These are phyloP conservation scores for Gnomoniopsis sp. DNA, from an alignment of 2,329 filamentous ascomycete species.

Conservation along the genomic window DNA sequence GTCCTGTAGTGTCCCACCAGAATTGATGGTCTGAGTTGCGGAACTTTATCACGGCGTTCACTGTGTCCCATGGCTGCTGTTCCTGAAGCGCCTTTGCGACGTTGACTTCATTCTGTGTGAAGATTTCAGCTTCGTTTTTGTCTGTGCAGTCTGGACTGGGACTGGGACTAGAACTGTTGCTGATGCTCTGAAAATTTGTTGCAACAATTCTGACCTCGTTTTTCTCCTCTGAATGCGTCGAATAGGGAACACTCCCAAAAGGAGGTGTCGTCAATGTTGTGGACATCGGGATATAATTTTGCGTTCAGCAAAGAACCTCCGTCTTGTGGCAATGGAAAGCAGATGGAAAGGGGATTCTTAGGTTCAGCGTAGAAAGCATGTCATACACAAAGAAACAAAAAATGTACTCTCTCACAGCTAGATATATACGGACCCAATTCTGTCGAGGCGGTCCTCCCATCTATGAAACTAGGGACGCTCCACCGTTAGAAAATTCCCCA, in stretches of 20 bases:
- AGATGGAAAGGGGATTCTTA: neutral
- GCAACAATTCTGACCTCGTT: neutral
- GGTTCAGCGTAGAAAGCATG: neutral
- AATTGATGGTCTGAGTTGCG: conserved; percentile 22
- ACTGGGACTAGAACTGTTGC: neutral
- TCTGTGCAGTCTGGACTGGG: neutral
- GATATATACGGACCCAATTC: too few relatives aligned
- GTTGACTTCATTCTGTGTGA: neutral
- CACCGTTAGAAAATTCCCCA: neutral
- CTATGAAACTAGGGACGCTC: too few relatives aligned
- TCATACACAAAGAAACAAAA: too few relatives aligned
- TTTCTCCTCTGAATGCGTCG: neutral
- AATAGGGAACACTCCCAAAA: neutral
- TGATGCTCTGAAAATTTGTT: neutral
- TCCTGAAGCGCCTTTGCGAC: neutral
- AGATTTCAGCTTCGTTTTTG: neutral
- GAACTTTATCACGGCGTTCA: conserved; percentile 21
- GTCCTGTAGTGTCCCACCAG: conserved; percentile 25
- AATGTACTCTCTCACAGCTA: too few relatives aligned
- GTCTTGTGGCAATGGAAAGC: neutral
- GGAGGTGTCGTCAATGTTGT: neutral
- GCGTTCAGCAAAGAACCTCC: neutral
- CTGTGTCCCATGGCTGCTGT: conserved; percentile 20
- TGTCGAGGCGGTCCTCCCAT: too few relatives aligned
- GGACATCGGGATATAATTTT: neutral